phyloP scores from a whole-genome alignment of 1,284 basidiomycete species.

The Apiotrichum laibachii region DNA sequence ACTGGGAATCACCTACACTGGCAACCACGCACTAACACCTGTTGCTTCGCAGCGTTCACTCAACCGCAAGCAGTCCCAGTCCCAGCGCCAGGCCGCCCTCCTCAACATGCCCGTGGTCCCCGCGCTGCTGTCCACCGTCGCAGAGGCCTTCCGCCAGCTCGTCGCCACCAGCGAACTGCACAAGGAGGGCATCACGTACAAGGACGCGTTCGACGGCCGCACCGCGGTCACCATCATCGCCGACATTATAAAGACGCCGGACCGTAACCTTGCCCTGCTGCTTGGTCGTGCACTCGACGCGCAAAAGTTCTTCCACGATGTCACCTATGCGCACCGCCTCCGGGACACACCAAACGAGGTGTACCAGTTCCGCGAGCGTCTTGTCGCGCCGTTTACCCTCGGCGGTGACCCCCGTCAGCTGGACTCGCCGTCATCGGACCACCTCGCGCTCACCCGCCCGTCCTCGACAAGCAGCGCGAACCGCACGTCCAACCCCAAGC shows the following conservation, averaged over 20 bases:
- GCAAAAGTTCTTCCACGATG: constrained; percentile 99
- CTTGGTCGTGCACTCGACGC: constrained; percentile 93
- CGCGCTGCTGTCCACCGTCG: constrained; percentile 88
- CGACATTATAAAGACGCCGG: constrained; percentile 96
- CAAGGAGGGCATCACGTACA: constrained; percentile 95
- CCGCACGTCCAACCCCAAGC: constrained; percentile 2
- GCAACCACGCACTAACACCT: constrained; percentile 29
- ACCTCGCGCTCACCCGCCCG: constrained; percentile 18
- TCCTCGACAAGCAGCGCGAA: constrained; percentile 26
- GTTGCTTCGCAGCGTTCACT: constrained; percentile 39
- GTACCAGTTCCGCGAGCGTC: constrained; percentile 73
- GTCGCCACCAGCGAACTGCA: constrained; percentile 73
- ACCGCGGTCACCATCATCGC: constrained; percentile 95
- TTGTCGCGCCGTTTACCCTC: constrained; percentile 44
- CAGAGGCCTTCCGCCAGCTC: constrained; percentile 84
- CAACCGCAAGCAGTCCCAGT: constrained; percentile 25
- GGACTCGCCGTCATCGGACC: constrained; percentile 31
- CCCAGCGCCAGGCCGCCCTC: constrained; percentile 35
- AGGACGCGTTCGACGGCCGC: constrained; percentile 91
- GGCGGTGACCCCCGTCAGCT: constrained; percentile 22
- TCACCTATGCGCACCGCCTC: constrained; percentile 95
- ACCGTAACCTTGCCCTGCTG: constrained; percentile 90
- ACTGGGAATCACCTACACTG: constrained; percentile 7
- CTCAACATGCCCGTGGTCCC: constrained; percentile 73
- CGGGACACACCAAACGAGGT: constrained; percentile 85